Conservation (phyloP, 345 rosid species). For the Eutrema yunnanense region DNA sequence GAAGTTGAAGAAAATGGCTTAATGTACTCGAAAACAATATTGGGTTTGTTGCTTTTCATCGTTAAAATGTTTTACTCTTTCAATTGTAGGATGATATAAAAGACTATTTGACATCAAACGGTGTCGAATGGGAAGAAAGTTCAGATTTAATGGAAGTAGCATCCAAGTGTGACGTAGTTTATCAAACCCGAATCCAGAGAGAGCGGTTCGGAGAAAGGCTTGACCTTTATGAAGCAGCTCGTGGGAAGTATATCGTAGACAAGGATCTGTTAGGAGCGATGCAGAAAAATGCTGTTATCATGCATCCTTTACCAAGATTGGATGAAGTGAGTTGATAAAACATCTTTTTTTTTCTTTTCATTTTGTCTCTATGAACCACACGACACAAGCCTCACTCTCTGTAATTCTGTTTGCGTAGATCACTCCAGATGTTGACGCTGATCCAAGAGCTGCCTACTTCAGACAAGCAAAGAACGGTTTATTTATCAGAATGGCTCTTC, state of each 20-base stretch:
- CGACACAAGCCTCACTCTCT: neutral
- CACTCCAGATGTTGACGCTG: constrained; percentile 68
- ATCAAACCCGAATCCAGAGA: constrained; percentile 89
- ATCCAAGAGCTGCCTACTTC: constrained; percentile 94
- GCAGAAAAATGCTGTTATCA: constrained; percentile 81
- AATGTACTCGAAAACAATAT: neutral
- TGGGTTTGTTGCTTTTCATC: neutral
- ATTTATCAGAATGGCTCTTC: constrained; percentile 89
- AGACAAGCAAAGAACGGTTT: constrained; percentile 99
- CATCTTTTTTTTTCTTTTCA: too few species aligned
- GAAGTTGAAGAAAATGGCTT: neutral
- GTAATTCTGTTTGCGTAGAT: constrained; percentile 35
- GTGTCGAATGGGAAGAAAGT: constrained; percentile 92
- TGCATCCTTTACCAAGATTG: constrained; percentile 97
- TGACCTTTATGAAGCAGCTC: constrained; percentile 86
- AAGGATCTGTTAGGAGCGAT: constrained; percentile 50
- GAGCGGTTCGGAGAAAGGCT: constrained; percentile 85
- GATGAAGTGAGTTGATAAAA: constrained; percentile 54
- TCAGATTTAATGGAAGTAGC: constrained; percentile 76
- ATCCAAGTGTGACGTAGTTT: constrained; percentile 77
- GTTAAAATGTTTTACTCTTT: neutral
- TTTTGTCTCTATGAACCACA: neutral
- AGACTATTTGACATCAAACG: constrained; percentile 58
- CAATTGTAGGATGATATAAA: constrained; percentile 80
- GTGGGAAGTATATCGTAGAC: constrained; percentile 86